These are phyloP conservation scores for Colletotrichum ledebouriae DNA, from an alignment of 2,329 filamentous ascomycete genomes.

Conservation along the genomic window DNA sequence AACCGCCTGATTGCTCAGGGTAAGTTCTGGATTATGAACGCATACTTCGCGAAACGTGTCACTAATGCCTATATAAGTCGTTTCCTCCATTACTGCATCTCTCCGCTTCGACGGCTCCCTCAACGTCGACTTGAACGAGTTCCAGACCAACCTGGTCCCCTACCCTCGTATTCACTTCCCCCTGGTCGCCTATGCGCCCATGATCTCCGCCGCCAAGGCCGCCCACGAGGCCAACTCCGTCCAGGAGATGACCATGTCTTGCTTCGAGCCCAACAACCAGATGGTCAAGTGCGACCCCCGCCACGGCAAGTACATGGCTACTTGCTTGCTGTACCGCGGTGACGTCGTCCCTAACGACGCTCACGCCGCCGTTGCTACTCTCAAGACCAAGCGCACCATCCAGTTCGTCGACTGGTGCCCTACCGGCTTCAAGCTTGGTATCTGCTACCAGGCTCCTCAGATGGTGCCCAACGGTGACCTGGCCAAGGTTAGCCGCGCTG, in stretches of 20 bases:
- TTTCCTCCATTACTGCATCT: slow-evolving; percentile 97
- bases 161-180: slow-evolving; percentile 99
- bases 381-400: slow-evolving; percentile 99
- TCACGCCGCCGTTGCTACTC: slow-evolving; percentile 89
- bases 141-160: slow-evolving; percentile 99
- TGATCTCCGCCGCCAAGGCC: slow-evolving; percentile 95
- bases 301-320: slow-evolving; percentile 99
- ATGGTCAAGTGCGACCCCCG: slow-evolving; percentile 99
- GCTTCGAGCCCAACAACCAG: slow-evolving; percentile 99
- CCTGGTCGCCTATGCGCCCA: slow-evolving; percentile 94
- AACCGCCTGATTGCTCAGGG: slow-evolving; percentile 98
- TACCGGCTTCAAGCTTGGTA: slow-evolving; percentile 99
- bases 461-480: slow-evolving; percentile 97
- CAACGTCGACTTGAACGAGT: slow-evolving; percentile 99
- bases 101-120: slow-evolving; percentile 98
- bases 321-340: slow-evolving; percentile 96
- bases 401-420: slow-evolving; percentile 99
- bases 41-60: slow-evolving; percentile 24
- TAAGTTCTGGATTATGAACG: slow-evolving; percentile 53
- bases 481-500: slow-evolving; percentile 97
- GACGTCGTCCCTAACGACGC: slow-evolving; percentile 98
- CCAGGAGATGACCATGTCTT: slow-evolving; percentile 97
- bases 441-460: slow-evolving; percentile 98
- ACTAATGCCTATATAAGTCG: slow-evolving; percentile 70
- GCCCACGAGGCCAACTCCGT: slow-evolving; percentile 98